Conservation (phyloP, 1,139 yeast species). For the Candida sp. region DNA sequence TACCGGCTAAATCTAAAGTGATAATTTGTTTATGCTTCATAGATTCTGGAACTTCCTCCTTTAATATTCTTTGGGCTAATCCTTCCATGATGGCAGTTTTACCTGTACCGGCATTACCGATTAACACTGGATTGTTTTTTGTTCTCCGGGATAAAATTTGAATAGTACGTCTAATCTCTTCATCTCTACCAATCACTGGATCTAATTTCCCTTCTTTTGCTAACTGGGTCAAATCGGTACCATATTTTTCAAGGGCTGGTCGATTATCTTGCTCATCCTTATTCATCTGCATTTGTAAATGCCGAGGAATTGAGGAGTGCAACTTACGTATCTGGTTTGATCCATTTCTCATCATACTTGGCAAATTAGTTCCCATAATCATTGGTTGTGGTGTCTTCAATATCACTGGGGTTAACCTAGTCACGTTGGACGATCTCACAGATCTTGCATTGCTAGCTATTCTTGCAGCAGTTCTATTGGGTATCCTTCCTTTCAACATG, state of each 20-base stretch:
- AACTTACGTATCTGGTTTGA: constrained; percentile 8
- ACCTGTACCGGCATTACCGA: constrained; percentile 98
- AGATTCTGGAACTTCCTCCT: constrained; percentile 92
- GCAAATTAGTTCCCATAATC: not conserved
- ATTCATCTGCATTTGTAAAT: constrained; percentile 39
- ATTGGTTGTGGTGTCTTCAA: not conserved
- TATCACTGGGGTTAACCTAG: not conserved
- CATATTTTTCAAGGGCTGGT: constrained; percentile 82
- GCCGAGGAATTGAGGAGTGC: constrained; percentile 15
- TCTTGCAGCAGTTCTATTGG: not conserved
- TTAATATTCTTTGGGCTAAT: constrained; percentile 84
- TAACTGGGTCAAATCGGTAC: constrained; percentile 81
- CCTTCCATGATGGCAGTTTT: constrained; percentile 98
- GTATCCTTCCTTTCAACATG: not conserved
- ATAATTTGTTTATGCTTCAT: constrained; percentile 82
- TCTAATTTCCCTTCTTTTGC: constrained; percentile 91
- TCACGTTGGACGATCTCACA: not conserved
- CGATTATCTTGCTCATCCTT: constrained; percentile 51
- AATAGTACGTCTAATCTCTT: constrained; percentile 87
- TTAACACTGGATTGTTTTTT: constrained; percentile 89
- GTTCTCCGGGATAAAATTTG: constrained; percentile 91
- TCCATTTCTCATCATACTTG: not conserved
- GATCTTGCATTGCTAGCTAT: not conserved
- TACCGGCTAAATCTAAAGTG: constrained; percentile 82
- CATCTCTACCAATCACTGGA: constrained; percentile 97